Base-by-base conservation (phyloP, 129 eudicot genomes). In the Ambrosia trifida region DNA sequence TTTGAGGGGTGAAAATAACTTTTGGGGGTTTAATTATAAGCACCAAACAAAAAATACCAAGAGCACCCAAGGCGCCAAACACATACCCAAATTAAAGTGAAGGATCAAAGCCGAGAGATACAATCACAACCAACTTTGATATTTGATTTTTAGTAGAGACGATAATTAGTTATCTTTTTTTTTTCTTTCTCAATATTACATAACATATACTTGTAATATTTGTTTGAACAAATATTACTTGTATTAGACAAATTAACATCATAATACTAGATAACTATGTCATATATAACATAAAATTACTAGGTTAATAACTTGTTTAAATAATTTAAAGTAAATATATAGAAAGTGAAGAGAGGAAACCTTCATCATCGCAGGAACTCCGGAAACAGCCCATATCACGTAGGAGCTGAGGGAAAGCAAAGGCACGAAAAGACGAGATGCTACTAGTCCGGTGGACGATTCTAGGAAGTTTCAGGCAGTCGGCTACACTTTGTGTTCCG, bases 401-500 rank as follows among this genome's bases (percentile, higher is more conserved):
- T 28, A 69, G 49, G 43, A 61, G 7, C 2, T 33, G 65, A n/a
- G 61, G 3, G 44, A 40, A 56, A 54, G 47, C 47, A 75, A 66
- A 75, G 2, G 19, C 57, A 19, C 49, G 79, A 77, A 86, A 77
- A 3, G 83, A 44, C 12, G 77, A 73, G 4, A 81, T 12, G 12
- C 46, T 69, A 18, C 73, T 69, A 52, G 74, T 69, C 64, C 74
- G 74, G 35, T 52, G 74, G 40, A 78, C 81, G 7, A 86, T 63
- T 74, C 84, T 72, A 6, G 85, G 86, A 2, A 89, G 65, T 10
- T 74, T 51, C 7, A 84, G 20, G 2, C 57, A 12, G 10, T 84
- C 83, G 3, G 83, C 85, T 9, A 86, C 83, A 0, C 18, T 54
- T 24, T 73, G 80, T 2, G 87, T 79, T 47, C 68, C 66, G 17